Percentiles rank a stretch among this genome's conserved stretches.
phyloP scores from a whole-genome alignment of 805 yeast genomes.

The Wickerhamomyces chambardii region DNA sequence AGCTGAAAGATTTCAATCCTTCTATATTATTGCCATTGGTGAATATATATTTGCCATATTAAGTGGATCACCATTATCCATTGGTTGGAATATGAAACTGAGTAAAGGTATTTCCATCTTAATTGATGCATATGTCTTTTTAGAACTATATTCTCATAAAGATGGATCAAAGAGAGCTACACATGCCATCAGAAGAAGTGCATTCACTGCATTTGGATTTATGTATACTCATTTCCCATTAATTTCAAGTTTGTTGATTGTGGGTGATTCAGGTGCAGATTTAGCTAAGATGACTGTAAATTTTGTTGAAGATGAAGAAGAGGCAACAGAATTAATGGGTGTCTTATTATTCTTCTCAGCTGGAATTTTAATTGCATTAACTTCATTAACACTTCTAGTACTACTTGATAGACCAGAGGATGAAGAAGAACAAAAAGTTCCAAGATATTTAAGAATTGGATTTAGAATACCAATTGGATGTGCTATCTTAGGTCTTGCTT shows the following conservation, averaged over 20 bases:
- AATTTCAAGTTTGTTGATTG: slow-evolving; percentile 39
- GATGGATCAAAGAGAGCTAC: slow-evolving; percentile 38
- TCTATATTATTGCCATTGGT: slow-evolving; percentile 57
- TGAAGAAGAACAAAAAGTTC: slow-evolving; percentile 18
- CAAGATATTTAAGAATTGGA: slow-evolving; percentile 28
- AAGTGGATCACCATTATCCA: slow-evolving; percentile 35
- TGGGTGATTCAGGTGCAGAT: slow-evolving; percentile 54
- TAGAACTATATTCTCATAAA: slow-evolving; percentile 48
- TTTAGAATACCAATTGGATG: slow-evolving; percentile 32
- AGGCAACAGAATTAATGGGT: slow-evolving; percentile 26
- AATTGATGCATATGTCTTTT: slow-evolving; percentile 36
- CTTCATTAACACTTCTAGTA: slow-evolving; percentile 30
- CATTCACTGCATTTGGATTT: slow-evolving; percentile 35
- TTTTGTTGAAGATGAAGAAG: slow-evolving; percentile 18
- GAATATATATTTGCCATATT: slow-evolving; percentile 50
- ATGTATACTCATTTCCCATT: slow-evolving; percentile 40
- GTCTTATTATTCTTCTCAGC: slow-evolving; percentile 42
- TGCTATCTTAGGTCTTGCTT: slow-evolving; percentile 30
- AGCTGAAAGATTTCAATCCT: slow-evolving; percentile 49
- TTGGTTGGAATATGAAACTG: slow-evolving; percentile 29
- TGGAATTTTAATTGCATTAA: slow-evolving; percentile 38
- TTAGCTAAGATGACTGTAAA: slow-evolving; percentile 23
- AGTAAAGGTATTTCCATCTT: slow-evolving; percentile 40
- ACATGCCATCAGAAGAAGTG: slow-evolving; percentile 46
- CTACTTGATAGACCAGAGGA: slow-evolving; percentile 36